Evolutionary conservation across 805 yeast genomes (phyloP).

Genomic region (Metschnikowia colocasiae): DNA sequence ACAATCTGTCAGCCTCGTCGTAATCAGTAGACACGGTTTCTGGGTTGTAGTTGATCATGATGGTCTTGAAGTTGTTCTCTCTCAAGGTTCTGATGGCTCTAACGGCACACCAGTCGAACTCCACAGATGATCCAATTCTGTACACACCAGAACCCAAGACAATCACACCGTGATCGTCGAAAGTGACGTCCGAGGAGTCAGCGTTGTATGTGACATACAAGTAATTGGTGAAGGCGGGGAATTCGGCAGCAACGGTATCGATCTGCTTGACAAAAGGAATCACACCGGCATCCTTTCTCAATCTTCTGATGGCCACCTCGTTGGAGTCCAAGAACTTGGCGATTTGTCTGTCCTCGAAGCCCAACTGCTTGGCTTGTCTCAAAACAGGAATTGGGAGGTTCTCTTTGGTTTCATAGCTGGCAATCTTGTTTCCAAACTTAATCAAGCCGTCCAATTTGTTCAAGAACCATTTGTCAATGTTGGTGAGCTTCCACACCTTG

Average conservation of each 20-base stretch:
- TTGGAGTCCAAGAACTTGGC: slow-evolving; percentile 85
- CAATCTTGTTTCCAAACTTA: slow-evolving; percentile 60
- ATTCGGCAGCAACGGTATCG: slow-evolving; percentile 98
- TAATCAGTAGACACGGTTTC: slow-evolving; percentile 99
- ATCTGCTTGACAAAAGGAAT: slow-evolving; percentile 93
- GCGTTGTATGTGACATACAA: slow-evolving; percentile 94
- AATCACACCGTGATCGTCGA: slow-evolving; percentile 90
- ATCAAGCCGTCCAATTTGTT: slow-evolving; percentile 77
- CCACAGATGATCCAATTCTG: slow-evolving; percentile 98
- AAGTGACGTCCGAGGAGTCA: slow-evolving; percentile 77
- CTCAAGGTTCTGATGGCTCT: slow-evolving; percentile 93
- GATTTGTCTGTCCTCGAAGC: slow-evolving; percentile 94
- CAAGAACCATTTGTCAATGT: slow-evolving; percentile 95
- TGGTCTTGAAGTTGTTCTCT: slow-evolving; percentile 79
- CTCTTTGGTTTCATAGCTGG: slow-evolving; percentile 53
- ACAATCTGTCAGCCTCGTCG: slow-evolving; percentile 95
- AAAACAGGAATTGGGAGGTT: slow-evolving; percentile 60
- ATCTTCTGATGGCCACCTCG: slow-evolving; percentile 87
- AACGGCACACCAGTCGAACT: slow-evolving; percentile 99
- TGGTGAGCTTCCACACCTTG: slow-evolving; percentile 84
- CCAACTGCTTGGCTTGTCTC: slow-evolving; percentile 90
- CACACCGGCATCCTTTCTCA: slow-evolving; percentile 82
- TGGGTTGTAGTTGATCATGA: slow-evolving; percentile 97
- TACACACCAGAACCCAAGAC: slow-evolving; percentile 98
- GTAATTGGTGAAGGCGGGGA: slow-evolving; percentile 95